These are phyloP conservation scores for Lepidium campestre DNA, from an alignment of 441 rosid genomes.

Conservation along the genomic window DNA sequence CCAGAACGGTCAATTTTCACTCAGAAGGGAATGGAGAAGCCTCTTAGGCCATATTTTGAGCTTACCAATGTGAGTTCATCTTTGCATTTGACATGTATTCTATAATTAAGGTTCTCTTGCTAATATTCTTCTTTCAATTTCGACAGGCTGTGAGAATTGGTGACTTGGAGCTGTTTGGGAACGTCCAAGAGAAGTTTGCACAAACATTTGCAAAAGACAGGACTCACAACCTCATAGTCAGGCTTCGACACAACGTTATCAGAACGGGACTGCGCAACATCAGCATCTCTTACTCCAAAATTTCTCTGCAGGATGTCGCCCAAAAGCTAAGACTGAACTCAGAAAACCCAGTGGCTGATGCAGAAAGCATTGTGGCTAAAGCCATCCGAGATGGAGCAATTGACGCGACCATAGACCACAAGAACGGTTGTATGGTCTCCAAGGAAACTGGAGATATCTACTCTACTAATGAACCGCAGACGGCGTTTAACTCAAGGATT, in stretches of 20 bases:
- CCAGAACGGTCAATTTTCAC: slow-evolving; percentile 54
- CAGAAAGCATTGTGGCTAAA: slow-evolving; percentile 61
- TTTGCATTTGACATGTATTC: background rate
- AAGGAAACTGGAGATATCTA: slow-evolving; percentile 59
- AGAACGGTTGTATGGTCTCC: slow-evolving; percentile 48
- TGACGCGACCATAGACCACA: slow-evolving; percentile 54
- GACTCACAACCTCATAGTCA: slow-evolving; percentile 52
- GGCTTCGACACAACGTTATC: slow-evolving; percentile 51
- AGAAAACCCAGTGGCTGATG: slow-evolving; percentile 49
- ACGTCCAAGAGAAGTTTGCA: slow-evolving; percentile 45
- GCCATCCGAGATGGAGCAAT: slow-evolving; percentile 60
- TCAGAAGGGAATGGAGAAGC: slow-evolving; percentile 61
- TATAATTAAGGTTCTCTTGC: background rate
- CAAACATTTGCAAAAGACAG: slow-evolving; percentile 43
- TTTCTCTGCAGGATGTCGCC: slow-evolving; percentile 49
- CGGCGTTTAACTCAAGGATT: slow-evolving; percentile 56
- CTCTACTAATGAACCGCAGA: slow-evolving; percentile 55
- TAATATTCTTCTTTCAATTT: background rate
- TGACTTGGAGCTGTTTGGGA: slow-evolving; percentile 54
- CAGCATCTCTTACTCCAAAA: slow-evolving; percentile 52
- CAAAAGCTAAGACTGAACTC: slow-evolving; percentile 48
- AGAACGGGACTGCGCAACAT: slow-evolving; percentile 55
- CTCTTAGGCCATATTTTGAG: slow-evolving; percentile 54
- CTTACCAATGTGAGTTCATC: slow-evolving; percentile 48
- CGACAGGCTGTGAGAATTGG: slow-evolving; percentile 58